These are phyloP conservation scores for Fusarium sp. DNA, from an alignment of 2,329 filamentous ascomycete genomes.

Conservation along the genomic window DNA sequence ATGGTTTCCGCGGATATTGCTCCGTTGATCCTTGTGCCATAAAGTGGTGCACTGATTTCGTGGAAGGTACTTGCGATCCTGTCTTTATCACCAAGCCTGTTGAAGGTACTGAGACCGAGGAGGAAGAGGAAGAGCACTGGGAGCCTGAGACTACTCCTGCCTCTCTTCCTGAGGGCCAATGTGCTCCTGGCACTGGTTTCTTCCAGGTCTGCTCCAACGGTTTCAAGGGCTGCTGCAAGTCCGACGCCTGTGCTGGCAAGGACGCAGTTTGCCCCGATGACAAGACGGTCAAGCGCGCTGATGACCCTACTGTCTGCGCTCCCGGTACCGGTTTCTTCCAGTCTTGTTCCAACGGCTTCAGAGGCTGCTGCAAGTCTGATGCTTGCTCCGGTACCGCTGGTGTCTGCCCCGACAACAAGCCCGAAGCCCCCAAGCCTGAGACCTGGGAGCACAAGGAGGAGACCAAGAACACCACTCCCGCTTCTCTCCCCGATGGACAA, in stretches of 20 bases:
- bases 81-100: slow-evolving; percentile 11
- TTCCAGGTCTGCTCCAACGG: slow-evolving; percentile 19
- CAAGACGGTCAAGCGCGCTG: background rate
- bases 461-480: background rate
- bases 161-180: background rate
- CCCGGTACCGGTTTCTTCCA: slow-evolving; percentile 26
- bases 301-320: slow-evolving; percentile 2
- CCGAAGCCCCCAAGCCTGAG: background rate
- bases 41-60: slow-evolving; percentile 30
- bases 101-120: background rate
- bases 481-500: background rate
- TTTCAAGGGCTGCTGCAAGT: slow-evolving; percentile 12
- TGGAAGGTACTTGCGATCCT: slow-evolving; percentile 22
- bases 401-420: background rate
- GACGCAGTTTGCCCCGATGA: background rate
- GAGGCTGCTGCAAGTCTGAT: slow-evolving; percentile 28
- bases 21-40: slow-evolving; percentile 19
- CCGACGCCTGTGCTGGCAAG: slow-evolving; percentile 5
- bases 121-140: background rate
- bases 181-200: slow-evolving; percentile 9
- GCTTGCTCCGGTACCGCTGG: slow-evolving; percentile 7
- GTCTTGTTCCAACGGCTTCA: slow-evolving; percentile 25
- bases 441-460: background rate
- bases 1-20: slow-evolving; percentile 32
- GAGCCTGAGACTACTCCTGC: background rate